A percentile compares a stretch with the other conserved stretches of the same genome.
These are phyloP conservation scores for Cucurbita pepo DNA, from an alignment of 306 rosid species.

Conservation along the genomic window DNA sequence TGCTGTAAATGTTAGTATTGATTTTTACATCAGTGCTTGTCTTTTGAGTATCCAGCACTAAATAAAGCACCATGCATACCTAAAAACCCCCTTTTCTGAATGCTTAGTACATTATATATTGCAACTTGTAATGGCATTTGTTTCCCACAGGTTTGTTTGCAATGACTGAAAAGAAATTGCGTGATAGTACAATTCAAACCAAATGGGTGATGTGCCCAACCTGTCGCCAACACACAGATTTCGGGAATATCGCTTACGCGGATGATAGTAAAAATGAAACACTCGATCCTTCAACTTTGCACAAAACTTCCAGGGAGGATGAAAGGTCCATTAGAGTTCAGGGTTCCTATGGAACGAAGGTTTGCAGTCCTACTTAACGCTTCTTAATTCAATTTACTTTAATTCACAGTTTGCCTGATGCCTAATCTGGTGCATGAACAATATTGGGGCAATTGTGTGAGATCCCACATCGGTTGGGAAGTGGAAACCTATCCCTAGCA, in stretches of 20 bases:
- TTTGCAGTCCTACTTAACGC: conserved; percentile 3
- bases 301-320: conserved; percentile 27
- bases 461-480: too few species aligned
- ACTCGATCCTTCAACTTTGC: conserved; percentile 26
- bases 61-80: too few species aligned
- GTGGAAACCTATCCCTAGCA: too few species aligned
- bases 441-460: background rate
- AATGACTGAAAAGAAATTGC: conserved; percentile 49
- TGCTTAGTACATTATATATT: background rate
- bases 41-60: too few species aligned
- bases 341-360: conserved; percentile 97
- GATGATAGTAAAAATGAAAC: conserved; percentile 48
- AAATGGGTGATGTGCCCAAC: conserved; percentile 95
- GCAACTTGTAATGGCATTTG: background rate
- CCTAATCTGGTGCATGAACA: background rate
- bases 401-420: background rate
- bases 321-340: conserved; percentile 51
- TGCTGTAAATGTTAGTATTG: conserved; percentile 55
- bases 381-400: too few species aligned
- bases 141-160: conserved; percentile 65
- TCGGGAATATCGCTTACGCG: conserved; percentile 77
- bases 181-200: conserved; percentile 29
- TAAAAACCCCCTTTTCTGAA: background rate
- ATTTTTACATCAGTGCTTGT: too few species aligned
- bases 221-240: conserved; percentile 80